Percentiles rank a stretch among this genome's conserved stretches.
phyloP scores from a whole-genome alignment of 2,329 filamentous ascomycete species.

The Xylaria sp. region DNA sequence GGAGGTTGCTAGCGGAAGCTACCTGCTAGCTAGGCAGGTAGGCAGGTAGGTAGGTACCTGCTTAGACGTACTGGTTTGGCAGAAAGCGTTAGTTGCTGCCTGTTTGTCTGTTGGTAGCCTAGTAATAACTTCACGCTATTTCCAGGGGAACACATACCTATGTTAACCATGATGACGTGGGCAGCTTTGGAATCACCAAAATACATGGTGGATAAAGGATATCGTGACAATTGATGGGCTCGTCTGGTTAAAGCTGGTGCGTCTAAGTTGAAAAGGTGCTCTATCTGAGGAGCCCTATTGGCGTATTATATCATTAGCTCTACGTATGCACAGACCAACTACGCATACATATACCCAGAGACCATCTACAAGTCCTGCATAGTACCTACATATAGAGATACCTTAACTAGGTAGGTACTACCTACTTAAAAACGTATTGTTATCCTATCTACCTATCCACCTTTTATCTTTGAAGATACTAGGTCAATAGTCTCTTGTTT shows the following conservation, averaged over 20 bases:
- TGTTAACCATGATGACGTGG: constrained; percentile 1
- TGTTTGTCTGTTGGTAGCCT: too few species aligned
- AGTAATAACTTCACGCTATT: not conserved
- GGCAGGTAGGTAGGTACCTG: too few species aligned
- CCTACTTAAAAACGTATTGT: not conserved
- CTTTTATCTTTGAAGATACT: too few species aligned
- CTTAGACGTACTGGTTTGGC: too few species aligned
- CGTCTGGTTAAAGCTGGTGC: not conserved
- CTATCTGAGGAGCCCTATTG: not conserved
- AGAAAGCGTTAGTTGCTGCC: not conserved
- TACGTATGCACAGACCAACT: not conserved
- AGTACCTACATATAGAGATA: not conserved
- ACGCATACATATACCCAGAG: not conserved
- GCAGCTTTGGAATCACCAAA: not conserved
- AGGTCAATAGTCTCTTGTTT: not conserved
- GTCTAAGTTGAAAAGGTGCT: not conserved
- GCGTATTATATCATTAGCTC: not conserved
- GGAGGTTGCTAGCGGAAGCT: not conserved
- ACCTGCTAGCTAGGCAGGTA: not conserved
- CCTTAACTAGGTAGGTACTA: too few species aligned
- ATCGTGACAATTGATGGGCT: not conserved
- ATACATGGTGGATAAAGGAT: not conserved
- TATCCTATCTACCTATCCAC: not conserved
- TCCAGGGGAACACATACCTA: not conserved
- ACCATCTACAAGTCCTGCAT: not conserved